phyloP scores from a whole-genome alignment of 1,139 yeast species.

The Debaryomycetaceae sp. region DNA sequence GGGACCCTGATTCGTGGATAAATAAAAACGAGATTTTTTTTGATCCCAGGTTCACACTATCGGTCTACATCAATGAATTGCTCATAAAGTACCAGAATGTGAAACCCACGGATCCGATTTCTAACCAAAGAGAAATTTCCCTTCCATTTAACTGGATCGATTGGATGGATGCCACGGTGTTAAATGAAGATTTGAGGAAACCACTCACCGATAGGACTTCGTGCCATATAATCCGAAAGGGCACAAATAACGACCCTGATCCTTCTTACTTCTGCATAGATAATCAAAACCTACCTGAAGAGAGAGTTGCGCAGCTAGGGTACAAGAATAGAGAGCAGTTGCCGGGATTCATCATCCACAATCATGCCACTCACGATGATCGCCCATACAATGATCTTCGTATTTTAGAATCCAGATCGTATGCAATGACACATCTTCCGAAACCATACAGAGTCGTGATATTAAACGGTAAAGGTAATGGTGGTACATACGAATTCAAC shows the following conservation, averaged over 20 bases:
- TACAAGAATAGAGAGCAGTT: slow-evolving; percentile 18
- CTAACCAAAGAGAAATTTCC: slow-evolving; percentile 7
- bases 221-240: slow-evolving; percentile 19
- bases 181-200: slow-evolving; percentile 17
- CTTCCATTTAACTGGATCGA: slow-evolving; percentile 31
- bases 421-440: slow-evolving; percentile 26
- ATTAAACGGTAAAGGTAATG: slow-evolving; percentile 17
- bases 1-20: slow-evolving; percentile 16
- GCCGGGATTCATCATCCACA: slow-evolving; percentile 25
- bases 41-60: slow-evolving; percentile 40
- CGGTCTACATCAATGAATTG: slow-evolving; percentile 31
- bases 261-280: slow-evolving; percentile 20
- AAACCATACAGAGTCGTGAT: slow-evolving; percentile 30
- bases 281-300: slow-evolving; percentile 15
- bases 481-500: slow-evolving; percentile 31
- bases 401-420: slow-evolving; percentile 25
- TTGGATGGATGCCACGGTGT: slow-evolving; percentile 23
- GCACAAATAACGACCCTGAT: slow-evolving; percentile 18
- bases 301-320: slow-evolving; percentile 19
- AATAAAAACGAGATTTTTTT: slow-evolving; percentile 19
- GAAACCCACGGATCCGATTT: slow-evolving; percentile 14
- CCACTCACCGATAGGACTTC: slow-evolving; percentile 16
- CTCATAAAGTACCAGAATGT: slow-evolving; percentile 11
- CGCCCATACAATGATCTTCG: slow-evolving; percentile 25
- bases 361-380: slow-evolving; percentile 26